These are phyloP conservation scores for Amphirosellinia nigrospora DNA, from an alignment of 495 filamentous ascomycete species.

Conservation along the genomic window DNA sequence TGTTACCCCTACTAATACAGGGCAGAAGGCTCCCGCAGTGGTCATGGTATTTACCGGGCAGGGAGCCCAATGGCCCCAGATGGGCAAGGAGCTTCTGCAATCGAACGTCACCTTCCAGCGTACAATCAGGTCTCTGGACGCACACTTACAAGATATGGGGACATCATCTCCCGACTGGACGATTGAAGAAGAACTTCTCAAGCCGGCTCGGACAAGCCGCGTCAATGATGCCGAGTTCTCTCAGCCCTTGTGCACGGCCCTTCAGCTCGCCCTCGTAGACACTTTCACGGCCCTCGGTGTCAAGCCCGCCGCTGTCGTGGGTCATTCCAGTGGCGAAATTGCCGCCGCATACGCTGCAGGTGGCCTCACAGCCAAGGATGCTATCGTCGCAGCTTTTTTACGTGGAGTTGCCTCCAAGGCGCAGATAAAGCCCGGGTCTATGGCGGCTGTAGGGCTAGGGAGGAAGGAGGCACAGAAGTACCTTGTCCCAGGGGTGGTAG, in stretches of 20 bases:
- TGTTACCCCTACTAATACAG: too few species aligned
- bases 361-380: constrained; percentile 46
- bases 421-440: neutral
- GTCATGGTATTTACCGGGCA: neutral
- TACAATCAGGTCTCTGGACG: neutral
- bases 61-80: neutral
- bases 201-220: neutral
- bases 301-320: constrained; percentile 53
- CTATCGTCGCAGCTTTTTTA: constrained; percentile 54
- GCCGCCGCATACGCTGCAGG: constrained; percentile 48
- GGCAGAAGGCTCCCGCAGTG: too few species aligned
- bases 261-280: constrained; percentile 60
- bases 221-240: constrained; percentile 1
- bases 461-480: neutral
- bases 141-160: neutral
- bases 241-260: constrained; percentile 53
- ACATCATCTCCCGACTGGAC: neutral
- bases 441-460: neutral
- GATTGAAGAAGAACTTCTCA: neutral
- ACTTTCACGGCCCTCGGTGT: constrained; percentile 56
- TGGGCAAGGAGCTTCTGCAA: neutral
- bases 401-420: constrained; percentile 34
- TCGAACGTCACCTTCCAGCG: neutral
- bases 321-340: constrained; percentile 70
- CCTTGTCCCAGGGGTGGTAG: neutral